Base-by-base conservation (phyloP, 2,329 filamentous ascomycete species). In the Fusarium brevicatenulatum region DNA sequence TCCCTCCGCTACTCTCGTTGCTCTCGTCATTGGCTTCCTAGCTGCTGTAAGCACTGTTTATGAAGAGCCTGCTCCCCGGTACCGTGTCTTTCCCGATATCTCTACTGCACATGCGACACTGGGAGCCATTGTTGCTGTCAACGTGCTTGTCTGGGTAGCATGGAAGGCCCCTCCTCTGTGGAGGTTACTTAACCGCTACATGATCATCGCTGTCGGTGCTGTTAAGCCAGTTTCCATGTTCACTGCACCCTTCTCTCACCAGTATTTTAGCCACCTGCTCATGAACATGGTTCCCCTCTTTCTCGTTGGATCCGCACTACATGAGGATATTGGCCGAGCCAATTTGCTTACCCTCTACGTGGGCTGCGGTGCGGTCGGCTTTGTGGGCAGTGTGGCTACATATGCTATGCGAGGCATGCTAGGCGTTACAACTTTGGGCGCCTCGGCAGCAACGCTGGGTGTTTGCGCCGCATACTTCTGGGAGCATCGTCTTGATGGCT, bases 331-430 rank as follows among this genome's bases (percentile, higher is more conserved):
- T 32, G 92, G 91, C 16, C 86, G 92, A 16, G 91, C 88, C 19
- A 86, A 88, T 62, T 94, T 94, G 81, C 82, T 94, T 25, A 87
- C 91, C n/a, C 82, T 93, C 37, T 93, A 91, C 80, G 71, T 92
- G 37, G 83, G 86, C 12, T 86, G 86, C 11, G 92, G 91, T 58
- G 84, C 86, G 4, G 47, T 90, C 4, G 90, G 88, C 13, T 90
- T 89, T 66, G 86, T 91, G 68, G 83, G 85, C n/a, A 90, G 88
- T 49, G 82, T 94, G 66, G 76, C 83, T 34, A 80, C 81, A 52
- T 84, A 87, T 64, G 86, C 88, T 52, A 78, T 88, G 59, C 78
- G 83, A 55, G 82, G 84, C 19, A 81, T 83, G 74, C 76, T 90
- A 54, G 78, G 81, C 18, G 81, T 84, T 58, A 85, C 90, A 42